These are phyloP conservation scores for Paraphoma chrysanthemicola DNA, from an alignment of 2,329 filamentous ascomycete genomes.

Conservation along the genomic window DNA sequence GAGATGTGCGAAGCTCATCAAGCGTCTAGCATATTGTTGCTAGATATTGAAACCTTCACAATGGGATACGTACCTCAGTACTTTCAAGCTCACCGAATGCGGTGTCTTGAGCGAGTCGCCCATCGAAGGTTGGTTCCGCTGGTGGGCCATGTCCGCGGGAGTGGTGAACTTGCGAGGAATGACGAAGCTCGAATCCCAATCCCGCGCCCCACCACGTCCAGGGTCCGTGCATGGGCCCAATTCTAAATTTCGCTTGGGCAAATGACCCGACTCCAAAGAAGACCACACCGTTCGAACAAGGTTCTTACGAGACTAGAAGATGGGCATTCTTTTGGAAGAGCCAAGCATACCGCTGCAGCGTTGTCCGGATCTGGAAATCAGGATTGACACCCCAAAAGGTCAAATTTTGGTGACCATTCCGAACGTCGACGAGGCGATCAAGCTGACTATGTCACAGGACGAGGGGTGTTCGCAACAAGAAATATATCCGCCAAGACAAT, in stretches of 20 bases:
- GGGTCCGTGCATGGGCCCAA: neutral
- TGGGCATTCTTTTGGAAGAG: slow-evolving; percentile 8
- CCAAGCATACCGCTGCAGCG: slow-evolving; percentile 48
- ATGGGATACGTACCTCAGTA: slow-evolving; percentile 70
- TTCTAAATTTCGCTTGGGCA: neutral
- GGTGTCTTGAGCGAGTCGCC: slow-evolving; percentile 58
- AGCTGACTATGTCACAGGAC: slow-evolving; percentile 47
- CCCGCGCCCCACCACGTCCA: neutral
- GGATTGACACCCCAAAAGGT: slow-evolving; percentile 62
- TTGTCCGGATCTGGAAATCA: slow-evolving; percentile 51
- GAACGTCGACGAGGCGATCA: neutral
- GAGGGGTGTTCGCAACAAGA: slow-evolving; percentile 59
- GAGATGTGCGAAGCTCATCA: too few species aligned
- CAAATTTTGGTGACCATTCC: slow-evolving; percentile 2
- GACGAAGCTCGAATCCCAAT: neutral
- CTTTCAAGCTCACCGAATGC: slow-evolving; percentile 84
- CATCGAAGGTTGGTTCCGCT: slow-evolving; percentile 44
- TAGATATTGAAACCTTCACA: neutral
- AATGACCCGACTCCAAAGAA: neutral
- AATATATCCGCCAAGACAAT: slow-evolving; percentile 57
- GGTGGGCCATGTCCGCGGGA: slow-evolving; percentile 44
- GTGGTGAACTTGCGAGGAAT: slow-evolving; percentile 2
- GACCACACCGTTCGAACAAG: neutral
- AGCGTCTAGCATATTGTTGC: too few species aligned
- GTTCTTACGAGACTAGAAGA: neutral